Evolutionary conservation across 2,329 filamentous ascomycete genomes (phyloP), one percentile per base, ranked within the genome.

Genomic region (Penicillium decumbens): DNA sequence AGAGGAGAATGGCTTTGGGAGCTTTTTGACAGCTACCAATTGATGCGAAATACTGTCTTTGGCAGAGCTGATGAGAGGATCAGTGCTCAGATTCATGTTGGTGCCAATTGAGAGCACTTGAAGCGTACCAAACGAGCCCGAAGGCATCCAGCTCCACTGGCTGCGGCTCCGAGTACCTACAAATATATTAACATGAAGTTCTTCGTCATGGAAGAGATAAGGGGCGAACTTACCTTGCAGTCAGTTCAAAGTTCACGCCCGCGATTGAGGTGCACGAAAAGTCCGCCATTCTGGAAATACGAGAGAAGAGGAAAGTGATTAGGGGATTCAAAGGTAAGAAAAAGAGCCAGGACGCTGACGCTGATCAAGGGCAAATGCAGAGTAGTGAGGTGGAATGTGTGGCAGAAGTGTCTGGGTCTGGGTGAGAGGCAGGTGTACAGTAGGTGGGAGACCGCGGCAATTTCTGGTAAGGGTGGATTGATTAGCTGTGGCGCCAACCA

Each of bases 1-100:
- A 15, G 50, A 50, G 1, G 40, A 42, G 33, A 53, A 55, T 7
- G 53, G 53, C 18, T 24, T 45, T 5, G 50, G 44, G 27, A 55
- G 32, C 10, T 37, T 37, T 20, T 37, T 37, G 15, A 37, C 20
- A 18, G 33, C 33, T 8, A 37, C 33, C 8, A 37, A 20, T 18
- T 23, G 33, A 18, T 12, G 33, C 18, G 4, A 23, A 6, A 37
- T 12, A 12, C 18, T 20, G 33, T 37, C 33, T 37, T 37, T 37
- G 8, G 33, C 33, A 9, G 33, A 37, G 33, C 33, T 37, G 18
- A 12, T 10, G 8, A 23, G 10, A 20, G 1, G 15, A 15, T 37
- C 18, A 37, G 33, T 23, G 8, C 33, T 23, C 20, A 20, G 25
- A 20, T 20, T 18, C 18, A 3, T 23, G 8, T 10, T 8, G 4